phyloP scores from a whole-genome alignment of 1,139 yeast genomes.

The Geotrichum siamense region DNA sequence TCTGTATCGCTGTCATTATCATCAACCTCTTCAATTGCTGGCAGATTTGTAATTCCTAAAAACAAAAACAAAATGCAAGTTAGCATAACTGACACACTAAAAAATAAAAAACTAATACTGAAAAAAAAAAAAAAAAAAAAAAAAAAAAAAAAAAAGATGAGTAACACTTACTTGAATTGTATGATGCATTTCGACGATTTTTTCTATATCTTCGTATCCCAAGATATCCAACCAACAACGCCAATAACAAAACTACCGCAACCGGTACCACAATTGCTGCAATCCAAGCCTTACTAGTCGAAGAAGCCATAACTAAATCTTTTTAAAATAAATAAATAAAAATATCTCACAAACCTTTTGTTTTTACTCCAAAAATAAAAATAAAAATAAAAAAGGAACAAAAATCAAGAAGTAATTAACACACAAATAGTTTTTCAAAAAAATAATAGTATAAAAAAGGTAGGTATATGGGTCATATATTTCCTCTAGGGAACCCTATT shows the following conservation, averaged over 20 bases:
- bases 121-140: neutral
- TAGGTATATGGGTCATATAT: no score
- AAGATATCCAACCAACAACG: constrained; percentile 2
- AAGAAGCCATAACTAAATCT: neutral
- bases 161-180: neutral
- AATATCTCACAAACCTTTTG: no score
- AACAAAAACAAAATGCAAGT: neutral
- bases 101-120: no score
- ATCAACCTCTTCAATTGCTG: neutral
- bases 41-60: neutral
- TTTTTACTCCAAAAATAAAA: no score
- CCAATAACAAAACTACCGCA: constrained; percentile 15
- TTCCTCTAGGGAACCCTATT: no score
- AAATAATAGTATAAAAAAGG: no score
- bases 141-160: no score
- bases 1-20: neutral
- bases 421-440: no score
- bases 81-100: no score
- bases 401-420: no score
- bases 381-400: no score
- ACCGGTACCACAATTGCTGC: constrained; percentile 30
- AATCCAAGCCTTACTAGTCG: constrained; percentile 22
- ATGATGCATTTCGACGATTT: neutral
- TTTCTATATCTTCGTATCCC: constrained; percentile 6
- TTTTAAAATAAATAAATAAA: no score